phyloP scores from a whole-genome alignment of 768 basidiomycete genomes.

The Tricholoma terreum region DNA sequence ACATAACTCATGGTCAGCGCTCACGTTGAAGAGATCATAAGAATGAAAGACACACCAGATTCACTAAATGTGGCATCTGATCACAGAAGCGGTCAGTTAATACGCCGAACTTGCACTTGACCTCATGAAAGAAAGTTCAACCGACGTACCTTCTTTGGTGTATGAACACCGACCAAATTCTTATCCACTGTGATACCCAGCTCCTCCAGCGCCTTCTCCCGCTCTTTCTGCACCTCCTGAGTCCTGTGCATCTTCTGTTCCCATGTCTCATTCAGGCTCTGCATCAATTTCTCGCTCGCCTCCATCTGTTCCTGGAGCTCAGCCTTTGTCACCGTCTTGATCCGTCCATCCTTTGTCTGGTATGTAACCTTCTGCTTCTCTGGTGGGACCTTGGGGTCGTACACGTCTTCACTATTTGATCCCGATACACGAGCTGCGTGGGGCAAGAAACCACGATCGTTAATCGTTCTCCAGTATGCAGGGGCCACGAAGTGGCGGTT shows the following conservation, averaged over 20 bases:
- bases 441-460: conserved; percentile 9
- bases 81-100: conserved; percentile 5
- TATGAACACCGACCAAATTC: conserved; percentile 94
- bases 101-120: conserved; percentile 6
- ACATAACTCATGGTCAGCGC: conserved; percentile 11
- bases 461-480: neutral
- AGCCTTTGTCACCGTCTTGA: conserved; percentile 95
- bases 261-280: conserved; percentile 93
- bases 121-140: neutral
- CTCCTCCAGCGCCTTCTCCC: conserved; percentile 97
- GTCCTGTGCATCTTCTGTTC: conserved; percentile 91
- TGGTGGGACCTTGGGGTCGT: conserved; percentile 85
- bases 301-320: conserved; percentile 97
- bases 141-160: conserved; percentile 86
- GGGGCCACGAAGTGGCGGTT: conserved; percentile 21
- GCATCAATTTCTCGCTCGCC: conserved; percentile 92
- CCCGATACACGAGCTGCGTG: conserved; percentile 69
- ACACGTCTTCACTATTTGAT: conserved; percentile 67
- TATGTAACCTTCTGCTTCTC: conserved; percentile 96
- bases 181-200: conserved; percentile 97
- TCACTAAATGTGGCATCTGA: conserved; percentile 92
- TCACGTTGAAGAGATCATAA: conserved; percentile 8
- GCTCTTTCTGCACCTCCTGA: conserved; percentile 92
- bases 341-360: conserved; percentile 86
- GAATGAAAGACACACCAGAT: conserved; percentile 60